A percentile compares a stretch with the other conserved stretches of the same genome.
Evolutionary conservation across 2,329 filamentous ascomycete species (phyloP).

Genomic region (Ophiocordyceps camponoti-saundersi): DNA sequence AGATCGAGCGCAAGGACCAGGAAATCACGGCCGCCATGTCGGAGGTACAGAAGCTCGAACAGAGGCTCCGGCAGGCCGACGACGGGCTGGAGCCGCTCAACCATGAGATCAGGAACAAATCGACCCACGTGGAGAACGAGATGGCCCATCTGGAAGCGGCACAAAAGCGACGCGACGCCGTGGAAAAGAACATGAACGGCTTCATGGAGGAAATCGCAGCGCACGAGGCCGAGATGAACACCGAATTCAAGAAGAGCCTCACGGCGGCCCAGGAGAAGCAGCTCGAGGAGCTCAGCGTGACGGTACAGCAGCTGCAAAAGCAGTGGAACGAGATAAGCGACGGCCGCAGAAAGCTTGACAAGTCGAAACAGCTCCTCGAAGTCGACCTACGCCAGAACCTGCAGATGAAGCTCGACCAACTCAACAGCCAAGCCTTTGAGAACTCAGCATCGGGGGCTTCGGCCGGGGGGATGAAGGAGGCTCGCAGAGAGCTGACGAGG

Average conservation of each 20-base stretch:
- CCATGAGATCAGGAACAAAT: slow-evolving; percentile 59
- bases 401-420: slow-evolving; percentile 69
- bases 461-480: slow-evolving; percentile 55
- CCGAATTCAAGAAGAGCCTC: slow-evolving; percentile 85
- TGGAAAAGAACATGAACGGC: slow-evolving; percentile 58
- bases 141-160: slow-evolving; percentile 60
- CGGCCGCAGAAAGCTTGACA: slow-evolving; percentile 60
- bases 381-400: slow-evolving; percentile 81
- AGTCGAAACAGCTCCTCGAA: slow-evolving; percentile 67
- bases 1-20: slow-evolving; percentile 69
- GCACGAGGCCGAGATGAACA: slow-evolving; percentile 64
- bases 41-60: slow-evolving; percentile 67
- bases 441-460: slow-evolving; percentile 39
- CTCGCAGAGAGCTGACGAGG: slow-evolving; percentile 66
- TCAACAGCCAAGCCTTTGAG: slow-evolving; percentile 62
- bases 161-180: slow-evolving; percentile 42
- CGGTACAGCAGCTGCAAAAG: slow-evolving; percentile 57
- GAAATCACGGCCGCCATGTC: slow-evolving; percentile 77
- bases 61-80: slow-evolving; percentile 61
- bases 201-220: slow-evolving; percentile 59
- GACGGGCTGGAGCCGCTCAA: slow-evolving; percentile 67
- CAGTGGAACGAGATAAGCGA: slow-evolving; percentile 62
- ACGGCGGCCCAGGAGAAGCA: slow-evolving; percentile 67
- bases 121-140: slow-evolving; percentile 56
- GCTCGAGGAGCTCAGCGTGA: slow-evolving; percentile 52